Percentiles rank a stretch among this genome's conserved stretches.
Conservation (phyloP, 345 rosid species). For the Eutrema yunnanense region DNA sequence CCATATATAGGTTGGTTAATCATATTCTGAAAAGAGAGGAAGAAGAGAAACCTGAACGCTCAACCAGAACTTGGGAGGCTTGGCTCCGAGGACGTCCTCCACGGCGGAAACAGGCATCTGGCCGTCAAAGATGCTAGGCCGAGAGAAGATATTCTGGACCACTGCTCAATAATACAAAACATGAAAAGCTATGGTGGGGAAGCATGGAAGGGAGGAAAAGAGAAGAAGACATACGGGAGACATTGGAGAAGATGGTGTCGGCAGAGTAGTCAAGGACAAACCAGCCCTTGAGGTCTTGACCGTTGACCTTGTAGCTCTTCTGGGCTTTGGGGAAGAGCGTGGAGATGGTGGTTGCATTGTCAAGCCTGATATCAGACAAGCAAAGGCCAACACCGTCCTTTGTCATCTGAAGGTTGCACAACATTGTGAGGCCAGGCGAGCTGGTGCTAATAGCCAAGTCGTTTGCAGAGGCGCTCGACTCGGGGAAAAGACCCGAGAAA, state of each 20-base stretch:
- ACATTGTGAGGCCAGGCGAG: slow-evolving; percentile 32
- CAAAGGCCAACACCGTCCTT: slow-evolving; percentile 68
- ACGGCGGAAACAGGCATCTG: slow-evolving; percentile 35
- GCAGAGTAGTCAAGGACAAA: slow-evolving; percentile 48
- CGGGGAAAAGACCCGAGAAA: slow-evolving; percentile 73
- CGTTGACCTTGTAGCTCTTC: slow-evolving; percentile 48
- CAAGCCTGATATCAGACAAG: slow-evolving; percentile 49
- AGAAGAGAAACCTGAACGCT: slow-evolving; percentile 55
- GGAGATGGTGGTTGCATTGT: slow-evolving; percentile 48
- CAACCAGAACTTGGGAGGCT: slow-evolving; percentile 54
- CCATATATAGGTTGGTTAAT: neutral
- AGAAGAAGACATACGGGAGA: slow-evolving; percentile 36
- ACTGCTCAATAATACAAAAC: slow-evolving; percentile 32
- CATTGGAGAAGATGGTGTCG: slow-evolving; percentile 35
- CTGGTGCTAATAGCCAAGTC: slow-evolving; percentile 34
- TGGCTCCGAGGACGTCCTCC: slow-evolving; percentile 41
- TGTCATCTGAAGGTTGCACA: slow-evolving; percentile 68
- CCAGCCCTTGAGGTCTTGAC: slow-evolving; percentile 55
- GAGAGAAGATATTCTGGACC: slow-evolving; percentile 46
- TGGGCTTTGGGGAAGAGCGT: slow-evolving; percentile 30
- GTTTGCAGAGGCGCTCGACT: slow-evolving; percentile 44
- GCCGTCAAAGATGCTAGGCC: slow-evolving; percentile 49
- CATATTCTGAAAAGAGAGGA: neutral
- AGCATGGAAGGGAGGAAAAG: neutral
- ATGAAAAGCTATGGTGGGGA: neutral